Evolutionary conservation across 2,329 filamentous ascomycete genomes (phyloP).

Genomic region (Pyrenochaeta sp.): DNA sequence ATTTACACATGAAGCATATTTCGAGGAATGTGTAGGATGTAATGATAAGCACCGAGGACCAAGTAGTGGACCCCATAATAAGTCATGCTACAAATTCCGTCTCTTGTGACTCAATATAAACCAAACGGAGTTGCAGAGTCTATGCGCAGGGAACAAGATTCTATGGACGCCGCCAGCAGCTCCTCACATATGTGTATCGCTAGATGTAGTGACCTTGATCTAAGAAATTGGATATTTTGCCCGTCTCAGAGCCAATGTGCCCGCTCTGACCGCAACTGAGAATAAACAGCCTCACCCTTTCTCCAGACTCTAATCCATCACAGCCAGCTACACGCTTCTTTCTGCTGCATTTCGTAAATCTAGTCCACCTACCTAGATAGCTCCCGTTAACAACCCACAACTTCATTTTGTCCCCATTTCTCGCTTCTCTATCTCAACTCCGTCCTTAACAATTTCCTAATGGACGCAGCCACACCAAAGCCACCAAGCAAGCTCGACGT

Average conservation of each 20-base stretch:
- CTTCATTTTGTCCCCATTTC: neutral
- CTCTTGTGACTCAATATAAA: neutral
- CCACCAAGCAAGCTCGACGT: constrained; percentile 1
- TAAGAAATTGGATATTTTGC: too few relatives aligned
- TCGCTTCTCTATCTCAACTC: too few relatives aligned
- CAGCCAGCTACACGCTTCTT: neutral
- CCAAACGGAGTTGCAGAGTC: neutral
- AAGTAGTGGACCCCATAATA: neutral
- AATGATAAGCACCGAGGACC: constrained; percentile 2
- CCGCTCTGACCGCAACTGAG: too few relatives aligned
- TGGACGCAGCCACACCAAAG: too few relatives aligned
- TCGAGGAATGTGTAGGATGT: constrained; percentile 6
- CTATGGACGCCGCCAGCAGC: too few relatives aligned
- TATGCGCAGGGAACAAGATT: neutral
- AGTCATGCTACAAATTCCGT: neutral
- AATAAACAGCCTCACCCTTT: too few relatives aligned
- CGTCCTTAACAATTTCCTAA: too few relatives aligned
- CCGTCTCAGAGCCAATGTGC: too few relatives aligned
- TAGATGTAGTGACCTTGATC: too few relatives aligned
- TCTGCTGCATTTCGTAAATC: neutral
- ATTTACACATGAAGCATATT: constrained; percentile 3
- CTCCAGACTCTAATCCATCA: too few relatives aligned
- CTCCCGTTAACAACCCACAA: neutral
- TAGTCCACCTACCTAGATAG: neutral
- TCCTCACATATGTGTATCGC: too few relatives aligned